These are phyloP conservation scores for Gaillardinia entomophila DNA, from an alignment of 805 yeast genomes.

Conservation along the genomic window DNA sequence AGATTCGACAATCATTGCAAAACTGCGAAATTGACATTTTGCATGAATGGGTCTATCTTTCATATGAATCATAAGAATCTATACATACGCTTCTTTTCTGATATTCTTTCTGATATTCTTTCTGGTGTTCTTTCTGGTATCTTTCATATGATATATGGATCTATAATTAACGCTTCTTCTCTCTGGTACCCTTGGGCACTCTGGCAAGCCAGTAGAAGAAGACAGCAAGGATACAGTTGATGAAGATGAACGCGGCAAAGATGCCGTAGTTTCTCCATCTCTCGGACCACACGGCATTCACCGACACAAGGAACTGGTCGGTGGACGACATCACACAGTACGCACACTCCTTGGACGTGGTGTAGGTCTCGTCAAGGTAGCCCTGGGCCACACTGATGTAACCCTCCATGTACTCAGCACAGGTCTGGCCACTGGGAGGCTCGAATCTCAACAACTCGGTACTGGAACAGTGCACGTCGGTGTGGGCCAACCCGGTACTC, in stretches of 20 bases:
- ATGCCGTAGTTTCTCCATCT: conserved; percentile 69
- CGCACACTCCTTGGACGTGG: conserved; percentile 48
- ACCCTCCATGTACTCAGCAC: conserved; percentile 15
- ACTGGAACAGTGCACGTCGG: conserved; percentile 30
- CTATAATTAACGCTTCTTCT: conserved; percentile 28
- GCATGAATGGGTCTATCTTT: no score
- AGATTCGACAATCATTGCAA: no score
- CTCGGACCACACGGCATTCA: conserved; percentile 39
- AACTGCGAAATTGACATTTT: no score
- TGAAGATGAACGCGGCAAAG: conserved; percentile 41
- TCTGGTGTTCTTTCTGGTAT: no score
- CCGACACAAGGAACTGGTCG: conserved; percentile 48
- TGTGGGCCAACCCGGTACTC: conserved; percentile 20
- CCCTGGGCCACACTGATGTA: conserved; percentile 42
- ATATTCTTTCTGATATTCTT: no score
- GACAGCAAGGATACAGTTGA: conserved; percentile 27
- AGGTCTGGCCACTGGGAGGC: conserved; percentile 18
- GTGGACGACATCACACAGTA: conserved; percentile 57
- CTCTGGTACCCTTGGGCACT: conserved; percentile 61
- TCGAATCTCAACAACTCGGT: conserved; percentile 15
- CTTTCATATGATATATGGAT: no score
- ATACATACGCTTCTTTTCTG: no score
- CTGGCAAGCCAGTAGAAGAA: conserved; percentile 57
- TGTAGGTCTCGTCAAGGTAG: conserved; percentile 32
- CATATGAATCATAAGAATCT: no score